Conservation (phyloP, 371 early-diverging fungal genomes). For the Coemansia sp. region DNA sequence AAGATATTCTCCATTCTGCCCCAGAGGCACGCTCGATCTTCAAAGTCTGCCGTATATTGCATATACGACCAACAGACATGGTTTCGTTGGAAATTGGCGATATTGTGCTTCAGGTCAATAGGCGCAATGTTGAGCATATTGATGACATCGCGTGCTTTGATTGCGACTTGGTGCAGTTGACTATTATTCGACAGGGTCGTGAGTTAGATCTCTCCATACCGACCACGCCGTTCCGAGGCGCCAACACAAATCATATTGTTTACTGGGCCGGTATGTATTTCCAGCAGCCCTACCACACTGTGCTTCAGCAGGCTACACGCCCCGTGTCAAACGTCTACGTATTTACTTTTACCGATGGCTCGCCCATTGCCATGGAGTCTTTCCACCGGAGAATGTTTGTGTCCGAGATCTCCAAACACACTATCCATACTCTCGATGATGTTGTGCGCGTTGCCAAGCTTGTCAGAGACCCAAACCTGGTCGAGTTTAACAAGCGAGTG, state of each 20-base stretch:
- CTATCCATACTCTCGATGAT: conserved; percentile 24
- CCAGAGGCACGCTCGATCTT: conserved; percentile 4
- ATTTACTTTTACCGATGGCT: not conserved
- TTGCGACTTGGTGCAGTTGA: conserved; percentile 11
- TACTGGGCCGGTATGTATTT: conserved; percentile 29
- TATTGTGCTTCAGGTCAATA: conserved; percentile 18
- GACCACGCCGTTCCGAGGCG: conserved; percentile 7
- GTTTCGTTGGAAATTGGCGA: conserved; percentile 29
- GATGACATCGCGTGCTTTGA: conserved; percentile 21
- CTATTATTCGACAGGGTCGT: conserved; percentile 15
- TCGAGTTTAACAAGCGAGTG: conserved; percentile 11
- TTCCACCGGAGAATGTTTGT: conserved; percentile 9
- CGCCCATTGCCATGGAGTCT: not conserved
- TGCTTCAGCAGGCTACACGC: conserved; percentile 15
- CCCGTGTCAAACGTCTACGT: conserved; percentile 9
- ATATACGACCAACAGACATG: not conserved
- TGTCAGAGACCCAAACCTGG: conserved; percentile 5
- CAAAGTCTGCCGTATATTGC: conserved; percentile 10
- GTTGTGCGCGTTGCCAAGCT: conserved; percentile 3
- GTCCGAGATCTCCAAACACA: conserved; percentile 10
- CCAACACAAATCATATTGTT: conserved; percentile 15
- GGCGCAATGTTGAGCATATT: conserved; percentile 9
- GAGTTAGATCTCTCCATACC: conserved; percentile 10
- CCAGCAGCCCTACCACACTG: conserved; percentile 25
- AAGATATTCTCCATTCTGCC: not conserved